Base-by-base conservation (phyloP, 2,329 filamentous ascomycete species). In the Metarhizium robertsii region DNA sequence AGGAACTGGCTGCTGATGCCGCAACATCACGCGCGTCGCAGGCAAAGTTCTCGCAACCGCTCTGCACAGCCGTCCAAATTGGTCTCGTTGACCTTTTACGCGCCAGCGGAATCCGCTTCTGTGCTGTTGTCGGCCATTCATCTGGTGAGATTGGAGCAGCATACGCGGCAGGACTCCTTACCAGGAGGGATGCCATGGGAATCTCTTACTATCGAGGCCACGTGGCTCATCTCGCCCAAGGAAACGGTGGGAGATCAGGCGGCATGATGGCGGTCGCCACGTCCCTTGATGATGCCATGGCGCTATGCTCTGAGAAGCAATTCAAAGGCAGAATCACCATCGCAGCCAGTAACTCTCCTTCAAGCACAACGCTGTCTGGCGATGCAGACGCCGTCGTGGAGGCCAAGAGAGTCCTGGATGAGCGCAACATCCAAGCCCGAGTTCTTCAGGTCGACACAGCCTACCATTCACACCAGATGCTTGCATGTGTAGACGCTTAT, bases 391-490 rank as follows among this genome's bases (percentile, higher is more conserved):
- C 64, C 1, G 62, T 75, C 5, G 48, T 59, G 0, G 58, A 65
- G 7, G 56, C 66, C 0, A 55, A 63, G 51, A 57, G 50, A 1
- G 36, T 66, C 2, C 52, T 69, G 0, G 61, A 61, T 10, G 57
- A 62, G 7, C 56, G 61, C 30, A 60, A 64, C 6, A 69, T 73
- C 50, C 56, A 62, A 4, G 25, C 25, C 1, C 58, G 69, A 3
- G 40, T 57, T 0, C 61, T 77, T 0, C 63, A 67, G 25, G 70
- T 74, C 2, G 68, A 73, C 53, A 69, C 57, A 5, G 74, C 74
- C 0, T 77, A 76, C 3, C 69, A 69, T 36, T 76, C 74, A 0
- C 66, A 67, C 25, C 70, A 74, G 53, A 75, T 75, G 69, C 38
- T 49, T 1, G 10, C 56, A 3, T 63, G 60, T 18, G 57, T 54